These are phyloP conservation scores for Aspergillus pseudoglaucus DNA, from an alignment of 2,329 filamentous ascomycete species.

Conservation along the genomic window DNA sequence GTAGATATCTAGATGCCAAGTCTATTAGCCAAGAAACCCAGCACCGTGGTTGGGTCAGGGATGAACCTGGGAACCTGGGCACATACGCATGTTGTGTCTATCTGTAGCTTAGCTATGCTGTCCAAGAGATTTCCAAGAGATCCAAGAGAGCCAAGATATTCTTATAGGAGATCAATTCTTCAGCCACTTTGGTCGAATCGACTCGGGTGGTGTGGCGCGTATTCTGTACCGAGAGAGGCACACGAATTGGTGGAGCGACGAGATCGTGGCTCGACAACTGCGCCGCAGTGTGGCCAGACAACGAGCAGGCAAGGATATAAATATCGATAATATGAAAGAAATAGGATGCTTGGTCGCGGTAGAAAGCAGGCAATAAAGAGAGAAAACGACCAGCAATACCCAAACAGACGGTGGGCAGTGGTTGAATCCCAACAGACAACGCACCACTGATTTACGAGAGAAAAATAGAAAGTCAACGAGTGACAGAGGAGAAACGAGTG, in stretches of 20 bases:
- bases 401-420: background rate
- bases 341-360: background rate
- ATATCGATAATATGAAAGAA: background rate
- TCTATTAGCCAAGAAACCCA: background rate
- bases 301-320: background rate
- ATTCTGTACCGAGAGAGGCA: background rate
- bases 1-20: constrained; percentile 30
- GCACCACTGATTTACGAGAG: background rate
- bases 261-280: background rate
- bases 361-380: background rate
- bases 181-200: background rate
- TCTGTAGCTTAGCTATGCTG: too few species aligned
- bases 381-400: background rate
- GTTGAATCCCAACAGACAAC: background rate
- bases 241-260: background rate
- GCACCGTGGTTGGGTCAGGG: background rate
- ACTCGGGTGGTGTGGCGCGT: background rate
- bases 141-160: too few species aligned
- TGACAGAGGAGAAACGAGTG: background rate
- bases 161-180: too few species aligned
- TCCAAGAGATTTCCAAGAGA: too few species aligned
- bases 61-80: background rate
- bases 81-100: constrained; percentile 4
- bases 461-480: background rate
- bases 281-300: background rate